Base-by-base conservation (phyloP, 2,329 filamentous ascomycete genomes). In the Microcyclospora pomicola region DNA sequence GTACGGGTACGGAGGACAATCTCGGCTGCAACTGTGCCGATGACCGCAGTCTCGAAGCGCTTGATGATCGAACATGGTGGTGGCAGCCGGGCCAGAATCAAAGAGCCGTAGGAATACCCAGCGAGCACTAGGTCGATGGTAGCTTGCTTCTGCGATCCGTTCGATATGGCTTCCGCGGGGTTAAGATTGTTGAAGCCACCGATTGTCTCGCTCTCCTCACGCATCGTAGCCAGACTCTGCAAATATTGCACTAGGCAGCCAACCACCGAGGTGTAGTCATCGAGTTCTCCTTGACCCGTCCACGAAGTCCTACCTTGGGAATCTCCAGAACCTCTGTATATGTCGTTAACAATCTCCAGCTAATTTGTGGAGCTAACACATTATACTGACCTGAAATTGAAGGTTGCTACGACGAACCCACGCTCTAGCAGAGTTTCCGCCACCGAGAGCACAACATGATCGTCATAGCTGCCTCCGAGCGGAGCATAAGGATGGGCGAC, bases 401-500 rank as follows among this genome's bases (percentile, higher is more conserved):
- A 95, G 0, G 85, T 93, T 6, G 72, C 79, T 2, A 95, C 80
- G 1, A 93, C 57, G 51, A 75, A 92, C 1, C 82, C 83, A 37
- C 68, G 62, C 4, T 69, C 64, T n/a, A 93, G 58, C 33, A 93
- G 65, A 41, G 79, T 61, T 2, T 66, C 64, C 1, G 73, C 75
- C 2, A 82, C 62, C 7, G 75, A 65, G n/a, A 73, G 68, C 1
- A 96, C 80, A 0, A 94, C 69, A 0, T 73, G 72, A 55, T 96
- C 87, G 55, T 96, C 83, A 54, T 77, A 91, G 58, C 68, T 77
- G 5, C 88, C 91, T 4, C 91, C 91, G 36, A 96, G 65, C 0
- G 84, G 79, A 27, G 84, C 85, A 55, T 96, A 96, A 0, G 91
- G 88, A 59, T 96, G 91, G 10, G 87, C 87, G 30, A 96, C 64